phyloP scores from a whole-genome alignment of 2,329 filamentous ascomycete species.

The Diaporthe batatas region DNA sequence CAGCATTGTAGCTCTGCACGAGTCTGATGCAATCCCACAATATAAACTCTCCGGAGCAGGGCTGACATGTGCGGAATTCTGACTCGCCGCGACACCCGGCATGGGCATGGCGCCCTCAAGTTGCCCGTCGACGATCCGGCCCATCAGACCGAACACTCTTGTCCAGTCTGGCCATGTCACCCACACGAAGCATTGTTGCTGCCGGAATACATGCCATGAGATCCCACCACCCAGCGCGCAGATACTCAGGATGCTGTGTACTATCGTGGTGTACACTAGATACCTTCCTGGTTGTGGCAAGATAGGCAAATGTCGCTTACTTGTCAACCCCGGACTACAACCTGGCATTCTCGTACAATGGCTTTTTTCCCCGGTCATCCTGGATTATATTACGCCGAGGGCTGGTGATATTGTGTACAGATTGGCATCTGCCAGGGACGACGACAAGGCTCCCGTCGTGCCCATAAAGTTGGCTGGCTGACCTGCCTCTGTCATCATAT shows the following conservation, averaged over 20 bases:
- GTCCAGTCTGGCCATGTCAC: constrained; percentile 25
- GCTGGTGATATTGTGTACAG: neutral
- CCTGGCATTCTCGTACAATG: constrained; percentile 4
- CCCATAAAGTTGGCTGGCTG: neutral
- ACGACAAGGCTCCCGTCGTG: neutral
- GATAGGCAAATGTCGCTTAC: constrained; percentile 17
- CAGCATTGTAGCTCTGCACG: neutral
- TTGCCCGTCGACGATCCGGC: constrained; percentile 21
- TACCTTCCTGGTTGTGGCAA: neutral
- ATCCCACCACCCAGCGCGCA: neutral
- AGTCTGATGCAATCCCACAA: constrained; percentile 4
- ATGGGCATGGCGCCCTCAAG: constrained; percentile 1
- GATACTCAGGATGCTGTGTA: too few relatives aligned
- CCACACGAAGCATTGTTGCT: constrained; percentile 24
- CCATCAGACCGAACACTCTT: constrained; percentile 14
- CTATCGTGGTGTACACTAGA: too few relatives aligned
- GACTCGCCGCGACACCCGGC: constrained; percentile 5
- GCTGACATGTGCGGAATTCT: constrained; percentile 20
- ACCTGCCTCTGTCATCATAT: neutral
- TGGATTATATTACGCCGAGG: constrained; percentile 6
- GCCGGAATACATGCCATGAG: neutral
- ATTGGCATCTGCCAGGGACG: neutral
- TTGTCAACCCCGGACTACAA: neutral
- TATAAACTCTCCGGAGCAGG: constrained; percentile 4
- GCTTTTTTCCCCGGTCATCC: neutral